These are phyloP conservation scores for Colletotrichum lindemuthianum DNA, from an alignment of 2,329 filamentous ascomycete species.

Conservation along the genomic window DNA sequence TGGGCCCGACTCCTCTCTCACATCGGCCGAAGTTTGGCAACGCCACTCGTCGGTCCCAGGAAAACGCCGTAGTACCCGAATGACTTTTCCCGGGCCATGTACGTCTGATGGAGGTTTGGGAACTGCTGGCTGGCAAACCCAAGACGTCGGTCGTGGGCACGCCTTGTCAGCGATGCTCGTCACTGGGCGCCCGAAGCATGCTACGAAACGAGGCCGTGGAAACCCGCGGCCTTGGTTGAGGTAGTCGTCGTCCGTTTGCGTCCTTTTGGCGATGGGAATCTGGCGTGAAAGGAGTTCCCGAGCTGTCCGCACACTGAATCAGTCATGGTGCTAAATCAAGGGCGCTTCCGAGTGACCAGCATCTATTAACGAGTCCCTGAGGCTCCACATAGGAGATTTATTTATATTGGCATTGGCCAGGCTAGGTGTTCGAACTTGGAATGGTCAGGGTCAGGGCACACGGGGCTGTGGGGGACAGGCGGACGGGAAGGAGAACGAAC, in stretches of 20 bases:
- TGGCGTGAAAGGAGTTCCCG: conserved; percentile 20
- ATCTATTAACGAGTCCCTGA: conserved; percentile 27
- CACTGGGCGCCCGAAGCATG: not conserved
- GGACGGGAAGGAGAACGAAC: conserved; percentile 1
- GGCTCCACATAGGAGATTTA: conserved; percentile 30
- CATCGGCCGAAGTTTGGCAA: conserved; percentile 23
- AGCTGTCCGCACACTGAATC: conserved; percentile 18
- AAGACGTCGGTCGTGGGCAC: not conserved
- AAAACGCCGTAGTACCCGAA: conserved; percentile 27
- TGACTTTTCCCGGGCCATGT: conserved; percentile 14
- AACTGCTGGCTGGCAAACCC: not conserved
- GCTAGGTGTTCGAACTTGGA: conserved; percentile 9
- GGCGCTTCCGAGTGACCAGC: conserved; percentile 30
- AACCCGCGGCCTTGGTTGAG: conserved; percentile 3
- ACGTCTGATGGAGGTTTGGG: not conserved
- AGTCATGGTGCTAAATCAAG: conserved; percentile 19
- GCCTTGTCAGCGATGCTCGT: conserved; percentile 10
- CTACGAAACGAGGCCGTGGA: conserved; percentile 2
- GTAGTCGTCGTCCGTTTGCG: not conserved
- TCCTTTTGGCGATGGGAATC: conserved; percentile 1
- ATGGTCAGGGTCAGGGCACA: conserved; percentile 20
- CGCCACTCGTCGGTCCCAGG: conserved; percentile 20
- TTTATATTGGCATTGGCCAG: conserved; percentile 29
- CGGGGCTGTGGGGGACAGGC: conserved; percentile 23
- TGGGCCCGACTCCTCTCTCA: conserved; percentile 17